Evolutionary conservation across 805 yeast species (phyloP), one percentile per base, ranked within the genome.

Genomic region (Hanseniaspora hatyaiensis): DNA sequence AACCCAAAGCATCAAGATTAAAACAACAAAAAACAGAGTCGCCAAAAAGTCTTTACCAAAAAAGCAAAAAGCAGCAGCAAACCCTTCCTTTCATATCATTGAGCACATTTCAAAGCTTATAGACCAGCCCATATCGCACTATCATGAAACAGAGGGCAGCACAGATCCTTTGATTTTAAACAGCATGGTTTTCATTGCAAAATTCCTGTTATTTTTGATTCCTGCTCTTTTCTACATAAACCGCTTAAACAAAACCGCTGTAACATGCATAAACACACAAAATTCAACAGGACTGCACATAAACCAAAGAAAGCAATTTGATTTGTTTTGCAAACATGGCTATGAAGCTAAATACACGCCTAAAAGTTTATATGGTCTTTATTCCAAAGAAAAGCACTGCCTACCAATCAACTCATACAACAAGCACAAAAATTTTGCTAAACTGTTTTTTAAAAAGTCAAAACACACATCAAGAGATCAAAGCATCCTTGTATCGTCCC

Each of bases 271-370:
- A 8, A 13, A 37, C 15, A 23, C 13, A n/a, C 30, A 24, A 24
- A 37, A 11, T 24, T 22, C 13, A 37, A 24, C 16, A 22, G 40
- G 4, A 9, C 24, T 5, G 8, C n/a, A 26, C 6, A n/a, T 23
- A 26, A 12, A 37, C 31, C 13, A 37, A 23, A 8, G 29, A 6
- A 11, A 26, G 11, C 15, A 9, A 2, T 26, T 37, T 16, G 40
- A 37, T 11, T 37, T 37, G 22, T 37, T 24, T 18, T 45, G 49
- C 15, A 37, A 45, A 37, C 29, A 12, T 8, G 37, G 38, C 8
- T 30, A 45, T 26, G 38, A 45, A 18, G 31, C 49, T 3, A 45
- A 45, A n/a, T 37, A 30, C 29, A 28, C 40, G 2, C 18, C 34
- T 5, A 23, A 24, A 13, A 30, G 31, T 11, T 19, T 34, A 2